Base-by-base conservation (phyloP, 2,329 filamentous ascomycete genomes). In the Aspergillus alliaceus region DNA sequence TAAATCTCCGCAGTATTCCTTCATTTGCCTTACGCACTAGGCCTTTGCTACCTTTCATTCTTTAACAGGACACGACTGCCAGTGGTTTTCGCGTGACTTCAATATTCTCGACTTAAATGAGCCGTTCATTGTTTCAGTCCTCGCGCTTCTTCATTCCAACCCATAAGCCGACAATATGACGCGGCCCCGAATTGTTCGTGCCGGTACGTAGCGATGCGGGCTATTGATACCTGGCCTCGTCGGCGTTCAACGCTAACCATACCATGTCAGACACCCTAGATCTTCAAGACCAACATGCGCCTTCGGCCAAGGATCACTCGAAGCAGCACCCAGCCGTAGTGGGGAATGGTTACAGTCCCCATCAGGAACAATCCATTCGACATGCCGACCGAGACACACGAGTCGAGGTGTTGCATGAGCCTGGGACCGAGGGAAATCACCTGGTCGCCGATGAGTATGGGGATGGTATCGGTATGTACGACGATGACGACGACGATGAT, bases 321-420 rank as follows among this genome's bases (percentile, higher is more conserved):
- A 81, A 80, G 64, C 84, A 85, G 69, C 79, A 79, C 54, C 72
- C 76, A 57, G 78, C 80, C 64, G 58, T 81, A 66, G 84, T n/a
- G n/a, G n/a, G 77, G 60, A 75, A 77, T 63, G 78, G 83, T 59
- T 76, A 90, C 69, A 89, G 88, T 63, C 87, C 91, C 44, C 93
- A 97, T 72, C 93, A 98, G 77, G 89, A 91, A 65, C 87, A 91
- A 67, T 89, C 93, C 18, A 81, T 97, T 62, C 88, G 90, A 68
- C 89, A 91, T 71, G 89, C 93, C 56, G 85, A 88, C 62, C 85
- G 91, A 70, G 91, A 96, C 72, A 82, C 85, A 51, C 86, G 85
- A 64, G 86, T 91, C 71, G 89, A 95, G 72, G 84, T 90, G 67
- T 78, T 82, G 59, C 83, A 82, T 60, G 88, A 83, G 65, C 86